Base-by-base conservation (phyloP, 306 rosid genomes). In the Castanea crenata region DNA sequence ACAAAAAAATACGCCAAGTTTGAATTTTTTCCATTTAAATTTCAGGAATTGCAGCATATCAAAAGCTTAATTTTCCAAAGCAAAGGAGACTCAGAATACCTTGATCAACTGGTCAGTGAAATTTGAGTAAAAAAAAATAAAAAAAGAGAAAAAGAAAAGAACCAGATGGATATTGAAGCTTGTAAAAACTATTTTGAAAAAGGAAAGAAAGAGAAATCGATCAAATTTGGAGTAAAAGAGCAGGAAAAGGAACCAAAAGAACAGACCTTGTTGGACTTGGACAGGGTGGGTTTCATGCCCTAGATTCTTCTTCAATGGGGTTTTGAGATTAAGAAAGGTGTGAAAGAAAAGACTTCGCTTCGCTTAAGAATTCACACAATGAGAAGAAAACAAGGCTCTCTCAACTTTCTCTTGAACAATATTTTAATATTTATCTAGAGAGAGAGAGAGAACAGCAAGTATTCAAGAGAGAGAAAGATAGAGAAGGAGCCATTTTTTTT, bases 281-380 rank as follows among this genome's bases (percentile, higher is more conserved):
- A 83, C 68, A 82, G 81, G 85, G 78, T 81, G 86, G 84, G 84
- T 78, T 87, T 74, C 84, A 94, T 90, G 88, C 96, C 97, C 98
- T 93, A 96, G 94, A 91, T 90, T 96, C 89, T 85, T 80, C 79
- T 84, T 83, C 91, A 89, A 86, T 83, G 81, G 75, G 81, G 75
- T 70, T 88, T 79, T 74, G 90, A 88, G 86, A 87, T 83, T 85
- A 94, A 49, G 54, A 76, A 81, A 85, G 91, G 93, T 88, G 96
- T 82, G 93, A 92, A 89, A 84, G 89, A 80, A 78, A 86, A 65
- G 89, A 89, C 90, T 89, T 81, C 74, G 82, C 86, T 89, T 84
- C n/a, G 82, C 90, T 88, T 83, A 90, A 90, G 89, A 85, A 89
- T 85, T 89, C 94, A 89, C 91, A 80, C 88, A 73, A 74, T 85